phyloP scores from a whole-genome alignment of 495 filamentous ascomycete species.

The Penicillium waksmanii region DNA sequence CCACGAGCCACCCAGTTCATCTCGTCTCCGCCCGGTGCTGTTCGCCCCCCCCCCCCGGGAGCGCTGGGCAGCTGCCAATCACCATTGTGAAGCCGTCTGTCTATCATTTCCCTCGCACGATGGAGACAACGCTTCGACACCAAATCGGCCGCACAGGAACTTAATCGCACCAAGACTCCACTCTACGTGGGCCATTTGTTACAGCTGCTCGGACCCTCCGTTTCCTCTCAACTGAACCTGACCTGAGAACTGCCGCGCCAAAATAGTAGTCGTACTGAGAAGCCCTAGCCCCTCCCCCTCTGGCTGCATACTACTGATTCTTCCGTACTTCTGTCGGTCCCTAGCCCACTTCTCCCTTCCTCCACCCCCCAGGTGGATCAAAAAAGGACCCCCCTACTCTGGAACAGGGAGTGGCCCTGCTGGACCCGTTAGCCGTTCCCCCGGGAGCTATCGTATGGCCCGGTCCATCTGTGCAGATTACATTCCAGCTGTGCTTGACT shows the following conservation, averaged over 20 bases:
- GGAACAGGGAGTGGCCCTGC: conserved; percentile 9
- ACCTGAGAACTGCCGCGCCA: conserved; percentile 3
- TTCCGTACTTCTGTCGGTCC: not conserved
- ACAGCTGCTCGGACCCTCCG: conserved; percentile 6
- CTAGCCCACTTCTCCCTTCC: not conserved
- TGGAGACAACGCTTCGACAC: conserved; percentile 7
- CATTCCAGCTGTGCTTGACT: conserved; percentile 30
- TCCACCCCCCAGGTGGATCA: not conserved
- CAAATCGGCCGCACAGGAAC: conserved; percentile 28
- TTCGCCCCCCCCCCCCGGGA: conserved; percentile 2
- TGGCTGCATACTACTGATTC: conserved; percentile 2
- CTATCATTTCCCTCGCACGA: conserved; percentile 7
- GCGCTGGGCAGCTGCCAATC: conserved; percentile 20
- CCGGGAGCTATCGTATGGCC: conserved; percentile 30
- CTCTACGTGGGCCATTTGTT: not conserved
- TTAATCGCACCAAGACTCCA: conserved; percentile 26
- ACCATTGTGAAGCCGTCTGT: conserved; percentile 2
- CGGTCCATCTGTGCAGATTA: conserved; percentile 20
- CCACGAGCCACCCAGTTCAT: conserved; percentile 20
- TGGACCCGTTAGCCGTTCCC: conserved; percentile 26
- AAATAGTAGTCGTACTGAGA: not conserved
- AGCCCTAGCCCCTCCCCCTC: not conserved
- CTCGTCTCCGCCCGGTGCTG: conserved; percentile 18
- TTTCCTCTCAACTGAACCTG: conserved; percentile 2
- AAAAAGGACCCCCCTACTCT: conserved; percentile 3